These are phyloP conservation scores for Cystobasidiopsis lactophilus DNA, from an alignment of 768 basidiomycete genomes.

Conservation along the genomic window DNA sequence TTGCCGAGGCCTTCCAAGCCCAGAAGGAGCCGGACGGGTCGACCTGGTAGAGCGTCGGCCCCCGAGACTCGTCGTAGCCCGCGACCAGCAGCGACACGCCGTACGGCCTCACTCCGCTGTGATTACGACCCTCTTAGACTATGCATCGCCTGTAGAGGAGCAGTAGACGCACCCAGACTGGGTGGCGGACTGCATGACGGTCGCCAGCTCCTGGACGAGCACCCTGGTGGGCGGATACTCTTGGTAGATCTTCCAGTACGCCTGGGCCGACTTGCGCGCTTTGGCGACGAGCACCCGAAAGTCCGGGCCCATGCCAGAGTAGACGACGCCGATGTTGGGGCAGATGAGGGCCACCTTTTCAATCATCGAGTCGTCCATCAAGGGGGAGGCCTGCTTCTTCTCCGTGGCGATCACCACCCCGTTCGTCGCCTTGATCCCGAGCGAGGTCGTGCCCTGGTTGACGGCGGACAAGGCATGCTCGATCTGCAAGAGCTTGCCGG, in stretches of 20 bases:
- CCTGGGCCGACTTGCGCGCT: slow-evolving; percentile 91
- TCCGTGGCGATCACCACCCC: slow-evolving; percentile 98
- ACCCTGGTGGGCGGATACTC: slow-evolving; percentile 95
- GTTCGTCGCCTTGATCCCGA: slow-evolving; percentile 99
- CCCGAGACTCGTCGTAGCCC: slow-evolving; percentile 85
- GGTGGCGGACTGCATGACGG: slow-evolving; percentile 95
- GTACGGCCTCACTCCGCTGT: slow-evolving; percentile 93
- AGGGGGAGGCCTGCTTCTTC: slow-evolving; percentile 93
- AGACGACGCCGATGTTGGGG: slow-evolving; percentile 97
- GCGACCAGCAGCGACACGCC: slow-evolving; percentile 93
- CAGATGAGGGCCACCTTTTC: slow-evolving; percentile 89
- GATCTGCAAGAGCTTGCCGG: slow-evolving; percentile 67
- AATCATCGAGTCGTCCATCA: slow-evolving; percentile 93
- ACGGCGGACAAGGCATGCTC: slow-evolving; percentile 98
- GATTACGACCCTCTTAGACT: not conserved
- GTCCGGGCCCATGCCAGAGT: slow-evolving; percentile 99
- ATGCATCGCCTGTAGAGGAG: not conserved
- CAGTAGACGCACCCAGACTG: slow-evolving; percentile 85
- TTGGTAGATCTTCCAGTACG: slow-evolving; percentile 98
- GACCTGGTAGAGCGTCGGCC: slow-evolving; percentile 92
- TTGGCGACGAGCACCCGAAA: slow-evolving; percentile 82
- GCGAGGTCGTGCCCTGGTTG: slow-evolving; percentile 63
- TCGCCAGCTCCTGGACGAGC: slow-evolving; percentile 89
- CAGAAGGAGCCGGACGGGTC: slow-evolving; percentile 98
- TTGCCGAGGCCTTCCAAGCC: slow-evolving; percentile 98